These are phyloP conservation scores for Tritrichomonas foetus DNA, from an alignment of 208 protist species.

Conservation along the genomic window DNA sequence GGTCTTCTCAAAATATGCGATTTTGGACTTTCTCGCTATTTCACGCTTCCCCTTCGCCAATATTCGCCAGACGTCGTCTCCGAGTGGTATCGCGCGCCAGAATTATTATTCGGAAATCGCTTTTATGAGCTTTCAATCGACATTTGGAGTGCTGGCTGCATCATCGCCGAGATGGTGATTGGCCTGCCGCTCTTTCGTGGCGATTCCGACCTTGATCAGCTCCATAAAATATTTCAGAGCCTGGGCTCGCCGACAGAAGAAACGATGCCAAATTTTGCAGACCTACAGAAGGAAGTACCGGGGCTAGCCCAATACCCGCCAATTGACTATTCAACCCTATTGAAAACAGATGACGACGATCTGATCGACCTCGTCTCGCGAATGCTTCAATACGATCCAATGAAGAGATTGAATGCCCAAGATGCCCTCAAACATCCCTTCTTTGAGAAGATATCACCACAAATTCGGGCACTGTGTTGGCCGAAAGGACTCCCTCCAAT, in stretches of 20 bases:
- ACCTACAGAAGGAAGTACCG: not conserved
- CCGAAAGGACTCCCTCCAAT: too few relatives aligned
- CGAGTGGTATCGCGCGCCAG: constrained; percentile 58
- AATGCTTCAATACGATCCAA: not conserved
- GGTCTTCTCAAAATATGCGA: constrained; percentile 65
- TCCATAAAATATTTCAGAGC: constrained; percentile 43
- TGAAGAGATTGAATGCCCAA: not conserved
- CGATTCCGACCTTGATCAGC: constrained; percentile 53
- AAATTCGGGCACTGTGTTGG: too few relatives aligned
- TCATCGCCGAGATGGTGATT: constrained; percentile 54
- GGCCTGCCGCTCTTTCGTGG: constrained; percentile 50
- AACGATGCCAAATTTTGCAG: not conserved
- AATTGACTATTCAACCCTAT: not conserved
- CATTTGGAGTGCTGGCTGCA: constrained; percentile 59
- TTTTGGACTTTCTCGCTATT: constrained; percentile 64
- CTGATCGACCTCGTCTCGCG: not conserved
- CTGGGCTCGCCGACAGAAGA: not conserved
- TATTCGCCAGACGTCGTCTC: constrained; percentile 61
- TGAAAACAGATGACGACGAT: not conserved
- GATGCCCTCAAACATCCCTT: constrained; percentile 1
- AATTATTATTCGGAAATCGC: constrained; percentile 50
- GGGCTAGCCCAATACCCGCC: not conserved
- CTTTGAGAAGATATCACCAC: too few relatives aligned
- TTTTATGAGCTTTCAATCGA: constrained; percentile 53
- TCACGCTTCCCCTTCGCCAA: constrained; percentile 51